A percentile compares a stretch with the other conserved stretches of the same genome.
phyloP scores from a whole-genome alignment of 2,329 filamentous ascomycete genomes.

The Myriangium duriaei region DNA sequence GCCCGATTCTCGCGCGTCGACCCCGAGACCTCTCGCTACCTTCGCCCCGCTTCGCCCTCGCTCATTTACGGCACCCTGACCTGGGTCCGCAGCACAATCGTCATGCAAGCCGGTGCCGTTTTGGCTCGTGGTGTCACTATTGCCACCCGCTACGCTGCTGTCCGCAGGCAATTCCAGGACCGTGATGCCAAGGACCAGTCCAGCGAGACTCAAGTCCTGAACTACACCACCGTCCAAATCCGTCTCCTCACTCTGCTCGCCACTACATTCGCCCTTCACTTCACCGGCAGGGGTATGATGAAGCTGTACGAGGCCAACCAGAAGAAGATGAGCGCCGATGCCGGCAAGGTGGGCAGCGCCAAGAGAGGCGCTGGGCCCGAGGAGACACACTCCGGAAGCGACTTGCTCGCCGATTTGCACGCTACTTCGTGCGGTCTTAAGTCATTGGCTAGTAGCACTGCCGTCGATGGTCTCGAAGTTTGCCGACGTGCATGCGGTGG shows the following conservation, averaged over 20 bases:
- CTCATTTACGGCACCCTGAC: slow-evolving; percentile 66
- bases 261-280: slow-evolving; percentile 65
- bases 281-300: slow-evolving; percentile 68
- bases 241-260: slow-evolving; percentile 60
- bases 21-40: slow-evolving; percentile 54
- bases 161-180: slow-evolving; percentile 68
- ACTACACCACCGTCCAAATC: slow-evolving; percentile 72
- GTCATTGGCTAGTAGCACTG: slow-evolving; percentile 57
- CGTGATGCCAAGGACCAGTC: slow-evolving; percentile 48
- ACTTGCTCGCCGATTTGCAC: slow-evolving; percentile 60
- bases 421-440: slow-evolving; percentile 67
- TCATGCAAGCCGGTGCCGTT: slow-evolving; percentile 58
- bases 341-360: slow-evolving; percentile 29
- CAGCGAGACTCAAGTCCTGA: slow-evolving; percentile 62
- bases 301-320: slow-evolving; percentile 60
- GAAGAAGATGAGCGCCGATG: slow-evolving; percentile 45
- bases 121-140: slow-evolving; percentile 68
- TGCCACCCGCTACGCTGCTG: slow-evolving; percentile 59
- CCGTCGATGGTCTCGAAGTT: slow-evolving; percentile 61
- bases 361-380: slow-evolving; percentile 53
- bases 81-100: slow-evolving; percentile 61
- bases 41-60: slow-evolving; percentile 52
- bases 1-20: slow-evolving; percentile 59
- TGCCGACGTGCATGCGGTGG: slow-evolving; percentile 66
- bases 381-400: slow-evolving; percentile 52